Evolutionary conservation across 2,329 filamentous ascomycete genomes (phyloP).

Genomic region (Eurotiales sp.): DNA sequence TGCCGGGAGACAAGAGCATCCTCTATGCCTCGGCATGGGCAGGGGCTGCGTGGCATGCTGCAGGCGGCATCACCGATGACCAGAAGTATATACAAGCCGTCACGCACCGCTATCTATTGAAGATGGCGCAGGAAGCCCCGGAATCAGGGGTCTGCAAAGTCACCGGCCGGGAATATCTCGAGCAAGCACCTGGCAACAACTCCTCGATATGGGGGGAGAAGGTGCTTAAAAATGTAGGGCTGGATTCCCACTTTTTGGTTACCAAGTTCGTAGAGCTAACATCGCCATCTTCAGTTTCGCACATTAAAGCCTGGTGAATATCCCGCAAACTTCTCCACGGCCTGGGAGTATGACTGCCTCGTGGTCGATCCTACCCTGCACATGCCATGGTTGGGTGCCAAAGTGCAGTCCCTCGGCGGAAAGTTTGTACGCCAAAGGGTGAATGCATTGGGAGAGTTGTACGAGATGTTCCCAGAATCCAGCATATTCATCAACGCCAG

Average conservation of each 20-base stretch:
- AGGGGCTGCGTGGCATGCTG: slow-evolving; percentile 38
- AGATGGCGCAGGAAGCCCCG: slow-evolving; percentile 32
- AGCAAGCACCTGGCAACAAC: slow-evolving; percentile 28
- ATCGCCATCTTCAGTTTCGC: slow-evolving; percentile 26
- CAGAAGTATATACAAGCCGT: slow-evolving; percentile 34
- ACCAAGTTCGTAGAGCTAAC: neutral
- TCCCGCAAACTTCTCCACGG: slow-evolving; percentile 30
- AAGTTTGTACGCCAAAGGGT: slow-evolving; percentile 32
- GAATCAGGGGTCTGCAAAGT: slow-evolving; percentile 34
- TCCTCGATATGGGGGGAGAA: slow-evolving; percentile 35
- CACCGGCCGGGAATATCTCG: slow-evolving; percentile 32
- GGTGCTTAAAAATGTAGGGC: slow-evolving; percentile 29
- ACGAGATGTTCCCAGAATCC: slow-evolving; percentile 33
- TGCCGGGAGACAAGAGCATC: slow-evolving; percentile 35
- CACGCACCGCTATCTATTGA: slow-evolving; percentile 31
- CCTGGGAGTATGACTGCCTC: slow-evolving; percentile 34
- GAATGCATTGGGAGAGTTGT: slow-evolving; percentile 30
- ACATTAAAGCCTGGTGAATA: slow-evolving; percentile 29
- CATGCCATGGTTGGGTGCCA: slow-evolving; percentile 32
- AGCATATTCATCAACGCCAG: slow-evolving; percentile 38
- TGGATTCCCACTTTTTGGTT: neutral
- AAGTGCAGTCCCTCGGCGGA: slow-evolving; percentile 29
- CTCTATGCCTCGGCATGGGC: slow-evolving; percentile 39
- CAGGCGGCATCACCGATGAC: slow-evolving; percentile 32
- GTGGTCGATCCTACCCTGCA: slow-evolving; percentile 37